These are phyloP conservation scores for Macrolepiota albuminosa DNA, from an alignment of 768 basidiomycete species.

Conservation along the genomic window DNA sequence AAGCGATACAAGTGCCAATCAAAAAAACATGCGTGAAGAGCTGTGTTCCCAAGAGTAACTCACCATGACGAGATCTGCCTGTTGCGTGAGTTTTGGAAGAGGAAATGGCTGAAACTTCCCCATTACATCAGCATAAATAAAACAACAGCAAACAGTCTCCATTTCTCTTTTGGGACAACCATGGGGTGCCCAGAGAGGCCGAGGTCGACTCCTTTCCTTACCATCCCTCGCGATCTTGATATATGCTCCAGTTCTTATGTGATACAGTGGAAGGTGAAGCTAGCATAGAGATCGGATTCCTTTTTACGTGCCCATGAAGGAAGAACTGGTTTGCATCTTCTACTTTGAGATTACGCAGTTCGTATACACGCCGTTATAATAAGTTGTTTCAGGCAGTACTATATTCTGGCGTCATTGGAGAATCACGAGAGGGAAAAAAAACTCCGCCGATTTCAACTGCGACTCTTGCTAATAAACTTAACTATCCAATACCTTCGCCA, in stretches of 20 bases:
- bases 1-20: not conserved
- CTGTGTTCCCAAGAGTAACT: not conserved
- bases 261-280: no score
- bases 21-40: no score
- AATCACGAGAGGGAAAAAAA: not conserved
- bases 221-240: no score
- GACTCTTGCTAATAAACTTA: not conserved
- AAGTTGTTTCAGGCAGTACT: no score
- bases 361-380: no score
- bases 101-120: not conserved
- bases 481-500: not conserved
- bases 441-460: not conserved
- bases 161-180: not conserved
- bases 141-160: not conserved
- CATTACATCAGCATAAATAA: constrained; percentile 3
- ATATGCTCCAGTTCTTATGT: no score
- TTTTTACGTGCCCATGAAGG: no score
- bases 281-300: not conserved
- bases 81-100: not conserved
- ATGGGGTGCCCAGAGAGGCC: not conserved
- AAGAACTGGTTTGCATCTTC: no score
- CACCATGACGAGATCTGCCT: constrained; percentile 2
- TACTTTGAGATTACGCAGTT: no score
- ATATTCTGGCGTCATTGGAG: not conserved
- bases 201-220: no score